Evolutionary conservation across 495 filamentous ascomycete genomes (phyloP), one percentile per base, ranked within the genome.

Genomic region (Aspergillus sclerotioniger): DNA sequence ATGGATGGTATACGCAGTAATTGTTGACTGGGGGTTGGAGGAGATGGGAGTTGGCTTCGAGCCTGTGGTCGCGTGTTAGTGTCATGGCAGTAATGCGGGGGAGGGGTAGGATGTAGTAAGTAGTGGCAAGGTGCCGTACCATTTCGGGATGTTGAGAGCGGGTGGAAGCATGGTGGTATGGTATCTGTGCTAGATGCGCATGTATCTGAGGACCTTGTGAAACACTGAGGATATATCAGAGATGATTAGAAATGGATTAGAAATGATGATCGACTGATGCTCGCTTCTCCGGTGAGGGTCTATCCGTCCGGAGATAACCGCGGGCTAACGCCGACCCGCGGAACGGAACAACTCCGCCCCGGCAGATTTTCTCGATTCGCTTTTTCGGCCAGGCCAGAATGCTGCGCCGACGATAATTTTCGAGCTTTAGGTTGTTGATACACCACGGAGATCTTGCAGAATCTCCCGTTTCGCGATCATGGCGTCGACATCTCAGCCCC

Each of bases 11-110:
- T 59, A 98, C 90, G 74, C 92, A 96, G 73, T 92, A 95, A 74
- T 98, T 98, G 71, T 97, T 97, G 65, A 98, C 87, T 3, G 94
- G 94, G 1, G 94, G 94, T 72, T 96, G 87, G 55, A 98, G 84
- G 49, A 98, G 86, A 66, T 98, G 92, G 3, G 89, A 87, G 70
- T 98, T 97, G 67, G 88, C 84, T 68, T 91, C 85, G 41, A 98
- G 87, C 94, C 94, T 98, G 62, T 37, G n/a, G 5, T 20, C 3
- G n/a, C 9, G 7, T 29, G 20, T 8, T 20, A 39, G 35, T 10
- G 44, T 47, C 15, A 50, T n/a, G n/a, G n/a, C 4, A 31, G 16
- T 25, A n/a, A 50, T 64, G 60, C 39, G 62, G 63, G 57, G 48
- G 65, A 64, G 63, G 61, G 61, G 66, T 55, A 69, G 32, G 43